Percentiles rank a stretch among this genome's conserved stretches.
Evolutionary conservation across 371 early-diverging fungal species (phyloP).

Genomic region (Scutellospora calospora): DNA sequence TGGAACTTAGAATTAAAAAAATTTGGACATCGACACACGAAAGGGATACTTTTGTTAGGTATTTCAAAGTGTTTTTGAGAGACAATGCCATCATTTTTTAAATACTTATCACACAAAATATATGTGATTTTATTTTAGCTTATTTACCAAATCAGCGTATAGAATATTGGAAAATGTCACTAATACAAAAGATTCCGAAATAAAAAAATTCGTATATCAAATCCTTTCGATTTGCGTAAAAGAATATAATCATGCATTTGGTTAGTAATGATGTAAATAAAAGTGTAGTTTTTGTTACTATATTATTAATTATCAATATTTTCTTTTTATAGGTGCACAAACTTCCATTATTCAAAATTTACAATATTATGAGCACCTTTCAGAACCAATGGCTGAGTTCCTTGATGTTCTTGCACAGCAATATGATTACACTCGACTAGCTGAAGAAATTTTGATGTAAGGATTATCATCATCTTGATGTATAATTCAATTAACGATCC

Average conservation of each 20-base stretch:
- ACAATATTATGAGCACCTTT: slow-evolving; percentile 91
- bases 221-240: slow-evolving; percentile 68
- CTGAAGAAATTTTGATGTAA: slow-evolving; percentile 81
- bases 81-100: neutral
- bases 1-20: slow-evolving; percentile 75
- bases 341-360: slow-evolving; percentile 88
- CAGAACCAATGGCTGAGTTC: slow-evolving; percentile 92
- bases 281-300: neutral
- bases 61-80: neutral
- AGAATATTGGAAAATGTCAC: slow-evolving; percentile 83
- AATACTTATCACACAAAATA: neutral
- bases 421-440: slow-evolving; percentile 75
- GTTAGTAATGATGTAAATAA: slow-evolving; percentile 53
- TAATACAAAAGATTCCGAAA: slow-evolving; percentile 62
- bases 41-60: slow-evolving; percentile 76
- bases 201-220: slow-evolving; percentile 68
- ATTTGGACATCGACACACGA: slow-evolving; percentile 85
- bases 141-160: slow-evolving; percentile 87
- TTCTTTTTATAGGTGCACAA: slow-evolving; percentile 65
- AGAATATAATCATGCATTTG: slow-evolving; percentile 77
- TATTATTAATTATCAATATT: neutral
- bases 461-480: neutral
- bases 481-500: neutral
- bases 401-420: slow-evolving; percentile 70
- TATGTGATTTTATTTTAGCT: slow-evolving; percentile 52